Evolutionary conservation across 2,329 filamentous ascomycete genomes (phyloP), one percentile per base, ranked within the genome.

Genomic region (Trichoderma sp.): DNA sequence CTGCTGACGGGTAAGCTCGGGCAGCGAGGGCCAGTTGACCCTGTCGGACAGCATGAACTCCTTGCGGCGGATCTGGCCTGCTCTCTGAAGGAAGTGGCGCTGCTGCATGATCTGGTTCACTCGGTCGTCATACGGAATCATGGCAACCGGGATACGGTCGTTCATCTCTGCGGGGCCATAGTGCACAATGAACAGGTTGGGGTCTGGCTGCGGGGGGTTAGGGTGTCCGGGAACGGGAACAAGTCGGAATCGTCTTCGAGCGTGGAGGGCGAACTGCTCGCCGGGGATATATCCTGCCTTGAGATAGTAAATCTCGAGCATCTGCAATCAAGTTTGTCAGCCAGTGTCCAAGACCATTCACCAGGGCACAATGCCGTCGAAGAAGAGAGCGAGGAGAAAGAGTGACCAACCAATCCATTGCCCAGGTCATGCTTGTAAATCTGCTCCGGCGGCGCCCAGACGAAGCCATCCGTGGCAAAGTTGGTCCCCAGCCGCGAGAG

Each of bases 21-120:
- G 87, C 66, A 98, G 90, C 26, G 88, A 88, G 3, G 95, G 94
- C 93, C 94, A 98, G 78, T 92, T 96, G 69, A 88, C 85, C 47
- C 92, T 88, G 77, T 98, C 95, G 57, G 91, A 88, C 21, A 98
- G 83, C 89, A 97, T 96, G 74, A 98, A 98, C 72, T 97, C 93
- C 74, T 97, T 96, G 71, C 92, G 89, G 65, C 89, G 85, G 51
- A 97, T 88, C 71, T 93, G 90, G 7, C 93, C 94, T 69, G 91
- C 90, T 63, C 82, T 84, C 77, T 90, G 88, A 78, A 81, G 91
- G 76, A 81, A 90, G 76, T 78, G 82, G 72, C 87, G 82, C 63
- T 87, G 85, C 65, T 84, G 82, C 74, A 92, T 81, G 17, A 84
- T 82, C 55, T 80, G 76, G 67, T 88, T 87, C 50, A 85, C 81